Evolutionary conservation across 768 basidiomycete species (phyloP).

Genomic region (Russula dissimulans): DNA sequence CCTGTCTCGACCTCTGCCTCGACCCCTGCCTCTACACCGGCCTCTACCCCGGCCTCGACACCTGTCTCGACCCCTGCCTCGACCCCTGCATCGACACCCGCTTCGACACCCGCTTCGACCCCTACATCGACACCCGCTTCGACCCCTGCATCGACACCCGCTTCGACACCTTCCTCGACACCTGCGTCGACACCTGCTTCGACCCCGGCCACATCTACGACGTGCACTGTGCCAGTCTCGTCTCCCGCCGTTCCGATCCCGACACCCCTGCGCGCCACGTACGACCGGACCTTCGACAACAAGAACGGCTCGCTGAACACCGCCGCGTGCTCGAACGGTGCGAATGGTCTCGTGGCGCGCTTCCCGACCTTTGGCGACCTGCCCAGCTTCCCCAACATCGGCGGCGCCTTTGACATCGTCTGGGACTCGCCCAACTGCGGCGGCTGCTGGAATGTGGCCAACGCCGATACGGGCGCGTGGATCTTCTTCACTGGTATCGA

Average conservation of each 20-base stretch:
- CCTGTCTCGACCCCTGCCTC: no score
- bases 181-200: no score
- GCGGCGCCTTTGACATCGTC: slow-evolving; percentile 41
- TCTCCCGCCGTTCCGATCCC: neutral
- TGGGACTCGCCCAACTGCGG: slow-evolving; percentile 49
- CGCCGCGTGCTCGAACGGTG: slow-evolving; percentile 45
- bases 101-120: no score
- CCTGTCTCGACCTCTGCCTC: no score
- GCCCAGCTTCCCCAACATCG: slow-evolving; percentile 52
- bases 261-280: slow-evolving; percentile 22
- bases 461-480: slow-evolving; percentile 30
- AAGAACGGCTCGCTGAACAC: slow-evolving; percentile 29
- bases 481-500: slow-evolving; percentile 48
- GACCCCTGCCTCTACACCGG: no score
- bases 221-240: no score
- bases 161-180: no score
- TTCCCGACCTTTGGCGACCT: slow-evolving; percentile 44
- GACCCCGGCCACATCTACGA: no score
- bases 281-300: slow-evolving; percentile 45
- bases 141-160: no score
- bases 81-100: no score
- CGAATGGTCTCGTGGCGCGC: slow-evolving; percentile 38
- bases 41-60: no score
- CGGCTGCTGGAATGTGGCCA: slow-evolving; percentile 52
- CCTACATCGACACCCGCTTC: no score